Evolutionary conservation across 495 filamentous ascomycete species (phyloP).

Genomic region (Xylaria sp.): DNA sequence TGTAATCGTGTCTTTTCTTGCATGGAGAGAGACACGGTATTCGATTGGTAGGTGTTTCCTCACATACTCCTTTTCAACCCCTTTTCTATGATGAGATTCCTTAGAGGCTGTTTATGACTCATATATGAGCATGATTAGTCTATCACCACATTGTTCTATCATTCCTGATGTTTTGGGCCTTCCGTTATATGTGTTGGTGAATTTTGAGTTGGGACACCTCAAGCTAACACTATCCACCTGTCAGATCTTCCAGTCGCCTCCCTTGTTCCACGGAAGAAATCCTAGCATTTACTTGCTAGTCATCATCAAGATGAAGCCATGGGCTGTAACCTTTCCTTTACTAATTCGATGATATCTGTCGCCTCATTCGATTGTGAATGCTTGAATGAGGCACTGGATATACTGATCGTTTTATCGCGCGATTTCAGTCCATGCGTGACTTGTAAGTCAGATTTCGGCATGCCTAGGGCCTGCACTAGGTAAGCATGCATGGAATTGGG

Average conservation of each 20-base stretch:
- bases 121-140: constrained; percentile 51
- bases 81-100: constrained; percentile 32
- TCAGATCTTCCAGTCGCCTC: neutral
- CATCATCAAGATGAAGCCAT: neutral
- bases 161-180: constrained; percentile 40
- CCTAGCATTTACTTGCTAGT: neutral
- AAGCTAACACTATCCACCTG: neutral
- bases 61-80: constrained; percentile 9
- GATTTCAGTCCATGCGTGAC: constrained; percentile 69
- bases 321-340: constrained; percentile 35
- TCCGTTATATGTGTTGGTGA: neutral
- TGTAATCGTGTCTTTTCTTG: constrained; percentile 12
- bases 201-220: neutral
- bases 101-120: constrained; percentile 60
- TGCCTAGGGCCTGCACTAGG: constrained; percentile 55
- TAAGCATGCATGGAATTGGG: neutral
- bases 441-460: constrained; percentile 68
- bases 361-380: constrained; percentile 31
- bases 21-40: constrained; percentile 1
- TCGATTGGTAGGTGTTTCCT: constrained; percentile 16
- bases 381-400: constrained; percentile 39
- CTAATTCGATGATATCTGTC: constrained; percentile 33
- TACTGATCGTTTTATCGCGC: constrained; percentile 63
- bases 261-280: neutral
- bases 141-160: constrained; percentile 56